A percentile compares a stretch with the other conserved stretches of the same genome.
Evolutionary conservation across 768 basidiomycete species (phyloP).

Genomic region (Tylopilus subfusipes): DNA sequence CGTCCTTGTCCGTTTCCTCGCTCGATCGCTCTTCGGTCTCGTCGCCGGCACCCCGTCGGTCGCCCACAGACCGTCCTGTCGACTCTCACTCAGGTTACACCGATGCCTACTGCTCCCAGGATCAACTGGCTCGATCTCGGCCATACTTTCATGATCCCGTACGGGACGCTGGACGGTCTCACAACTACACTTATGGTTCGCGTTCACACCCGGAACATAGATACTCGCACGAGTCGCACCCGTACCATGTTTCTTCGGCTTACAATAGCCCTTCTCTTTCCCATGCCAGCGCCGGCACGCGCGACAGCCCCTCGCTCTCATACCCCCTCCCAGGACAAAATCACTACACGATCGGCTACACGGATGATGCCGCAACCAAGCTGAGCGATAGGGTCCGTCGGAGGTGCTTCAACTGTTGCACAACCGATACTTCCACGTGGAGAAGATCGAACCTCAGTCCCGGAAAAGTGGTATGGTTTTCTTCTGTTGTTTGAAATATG

Average conservation of each 20-base stretch:
- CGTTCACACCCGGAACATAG: slow-evolving; percentile 29
- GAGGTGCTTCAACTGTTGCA: slow-evolving; percentile 81
- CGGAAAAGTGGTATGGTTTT: slow-evolving; percentile 62
- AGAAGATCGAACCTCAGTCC: slow-evolving; percentile 71
- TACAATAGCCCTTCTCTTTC: slow-evolving; percentile 29
- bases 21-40: slow-evolving; percentile 57
- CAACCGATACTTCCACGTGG: slow-evolving; percentile 83
- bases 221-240: slow-evolving; percentile 33
- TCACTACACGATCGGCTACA: slow-evolving; percentile 45
- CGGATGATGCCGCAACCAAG: slow-evolving; percentile 80
- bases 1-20: slow-evolving; percentile 56
- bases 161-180: slow-evolving; percentile 32
- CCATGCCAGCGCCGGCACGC: slow-evolving; percentile 19
- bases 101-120: slow-evolving; percentile 40
- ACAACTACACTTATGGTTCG: slow-evolving; percentile 33
- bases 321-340: slow-evolving; percentile 40
- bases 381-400: slow-evolving; percentile 72
- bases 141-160: slow-evolving; percentile 34
- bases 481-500: not conserved
- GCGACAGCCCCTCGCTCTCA: slow-evolving; percentile 28
- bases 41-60: slow-evolving; percentile 53
- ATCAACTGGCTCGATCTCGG: slow-evolving; percentile 31
- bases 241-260: slow-evolving; percentile 27
- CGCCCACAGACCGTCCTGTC: slow-evolving; percentile 32
- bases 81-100: slow-evolving; percentile 31